Evolutionary conservation across 352 stramenopile species (phyloP), one percentile per base, ranked within the genome.

Genomic region (Pseudoperonospora humuli): DNA sequence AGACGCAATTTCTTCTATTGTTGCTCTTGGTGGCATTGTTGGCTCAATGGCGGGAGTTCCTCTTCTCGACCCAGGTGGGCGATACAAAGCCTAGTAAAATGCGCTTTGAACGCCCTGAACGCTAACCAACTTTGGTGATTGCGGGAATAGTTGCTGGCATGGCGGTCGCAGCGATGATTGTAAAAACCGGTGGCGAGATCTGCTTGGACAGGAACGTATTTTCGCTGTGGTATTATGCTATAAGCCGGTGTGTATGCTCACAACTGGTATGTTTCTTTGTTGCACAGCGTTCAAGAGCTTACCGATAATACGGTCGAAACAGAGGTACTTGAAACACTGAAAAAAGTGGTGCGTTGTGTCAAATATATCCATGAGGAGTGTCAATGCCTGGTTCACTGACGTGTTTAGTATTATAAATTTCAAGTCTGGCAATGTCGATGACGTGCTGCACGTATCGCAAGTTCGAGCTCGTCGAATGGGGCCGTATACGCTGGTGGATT

Each of bases 1-100:
- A 1, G 86, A 96, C 33, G 83, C 86, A 2, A 86, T 95, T 29
- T 95, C 86, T n/a, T 96, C 86, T 0, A 54, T 96, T 13, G 75
- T 95, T 1, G 84, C 85, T 1, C 49, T 95, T 5, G 71, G 73
- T 44, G 79, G 79, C 13, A 92, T 92, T 50, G 28, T 86, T 1
- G 79, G 79, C 4, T 75, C 70, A 1, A 88, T 92, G 58, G 57
- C 57, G 21, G 75, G 77, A 3, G 43, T 89, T 14, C 79, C 76
- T 17, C 49, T 89, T 3, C 50, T 92, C 36, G 79, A 92, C 55
- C 79, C 79, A 59, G 60, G 73, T 88, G 36, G 44, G 54, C 34
- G 7, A 0, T 9, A 5, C 39, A 15, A 23, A 33, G n/a, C 25
- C 6, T 14, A 15, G 8, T 5, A 15, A 7, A 19, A 25, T 3